A percentile compares a stretch with the other conserved stretches of the same genome.
Evolutionary conservation across 352 stramenopile species (phyloP).

Genomic region (Pythium folliculosum): DNA sequence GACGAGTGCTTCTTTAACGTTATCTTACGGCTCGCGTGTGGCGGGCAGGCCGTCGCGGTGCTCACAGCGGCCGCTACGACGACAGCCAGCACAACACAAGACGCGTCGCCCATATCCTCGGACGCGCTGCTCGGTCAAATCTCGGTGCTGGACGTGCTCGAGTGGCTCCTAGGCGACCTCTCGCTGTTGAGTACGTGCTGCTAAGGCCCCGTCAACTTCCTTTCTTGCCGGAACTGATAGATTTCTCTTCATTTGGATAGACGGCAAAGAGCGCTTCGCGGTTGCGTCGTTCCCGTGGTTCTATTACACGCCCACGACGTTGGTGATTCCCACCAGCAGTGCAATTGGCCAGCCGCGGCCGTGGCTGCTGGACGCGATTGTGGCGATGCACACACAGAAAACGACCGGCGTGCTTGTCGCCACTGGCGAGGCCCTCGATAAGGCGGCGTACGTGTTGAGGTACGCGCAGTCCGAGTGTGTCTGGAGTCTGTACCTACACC

Average conservation of each 20-base stretch:
- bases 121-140: slow-evolving; percentile 46
- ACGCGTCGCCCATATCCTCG: neutral
- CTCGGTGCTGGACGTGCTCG: slow-evolving; percentile 44
- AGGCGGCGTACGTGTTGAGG: neutral
- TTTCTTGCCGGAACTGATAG: neutral
- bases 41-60: slow-evolving; percentile 41
- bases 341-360: neutral
- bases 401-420: slow-evolving; percentile 36
- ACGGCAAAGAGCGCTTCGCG: slow-evolving; percentile 31
- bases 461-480: neutral
- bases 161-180: slow-evolving; percentile 62
- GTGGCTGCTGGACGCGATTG: slow-evolving; percentile 35
- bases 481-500: too few species aligned
- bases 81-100: neutral
- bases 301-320: slow-evolving; percentile 38
- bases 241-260: slow-evolving; percentile 7
- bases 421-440: neutral
- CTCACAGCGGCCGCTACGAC: slow-evolving; percentile 26
- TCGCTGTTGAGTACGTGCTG: slow-evolving; percentile 51
- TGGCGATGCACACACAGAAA: slow-evolving; percentile 33
- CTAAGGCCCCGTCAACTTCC: neutral
- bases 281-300: slow-evolving; percentile 50
- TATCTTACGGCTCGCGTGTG: slow-evolving; percentile 53
- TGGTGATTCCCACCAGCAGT: neutral
- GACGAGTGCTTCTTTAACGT: slow-evolving; percentile 64